Percentiles rank a stretch among this genome's conserved stretches.
phyloP scores from a whole-genome alignment of 805 yeast species.

The Naumovozyma dairenensis region DNA sequence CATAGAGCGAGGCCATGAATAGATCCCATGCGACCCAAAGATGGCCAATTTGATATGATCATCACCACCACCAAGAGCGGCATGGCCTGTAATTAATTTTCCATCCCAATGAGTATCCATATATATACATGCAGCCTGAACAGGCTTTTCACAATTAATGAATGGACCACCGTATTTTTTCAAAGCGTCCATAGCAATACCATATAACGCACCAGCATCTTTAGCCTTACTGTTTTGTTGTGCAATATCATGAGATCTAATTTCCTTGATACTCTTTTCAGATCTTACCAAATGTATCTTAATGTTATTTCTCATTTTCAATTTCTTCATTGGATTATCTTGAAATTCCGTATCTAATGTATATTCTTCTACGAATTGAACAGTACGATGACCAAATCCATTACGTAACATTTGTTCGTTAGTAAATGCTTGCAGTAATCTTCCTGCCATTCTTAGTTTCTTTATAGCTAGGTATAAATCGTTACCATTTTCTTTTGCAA shows the following conservation, averaged over 20 bases:
- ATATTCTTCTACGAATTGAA: slow-evolving; percentile 63
- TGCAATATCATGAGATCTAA: slow-evolving; percentile 70
- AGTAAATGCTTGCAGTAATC: slow-evolving; percentile 86
- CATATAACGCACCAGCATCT: slow-evolving; percentile 66
- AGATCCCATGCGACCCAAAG: slow-evolving; percentile 87
- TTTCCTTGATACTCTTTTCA: slow-evolving; percentile 55
- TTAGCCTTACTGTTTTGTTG: slow-evolving; percentile 75
- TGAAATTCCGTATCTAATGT: slow-evolving; percentile 42
- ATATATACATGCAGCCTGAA: slow-evolving; percentile 76
- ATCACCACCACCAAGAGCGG: slow-evolving; percentile 88
- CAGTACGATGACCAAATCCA: slow-evolving; percentile 71
- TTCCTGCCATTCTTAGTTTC: slow-evolving; percentile 71
- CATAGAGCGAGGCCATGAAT: slow-evolving; percentile 83
- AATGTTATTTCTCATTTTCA: slow-evolving; percentile 43
- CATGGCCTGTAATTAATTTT: slow-evolving; percentile 62
- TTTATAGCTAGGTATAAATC: slow-evolving; percentile 58
- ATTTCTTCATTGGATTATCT: neutral
- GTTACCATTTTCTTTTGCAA: slow-evolving; percentile 45
- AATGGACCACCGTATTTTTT: slow-evolving; percentile 47
- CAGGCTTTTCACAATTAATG: slow-evolving; percentile 36
- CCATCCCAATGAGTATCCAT: slow-evolving; percentile 81
- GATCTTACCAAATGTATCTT: slow-evolving; percentile 71
- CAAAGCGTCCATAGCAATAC: slow-evolving; percentile 71
- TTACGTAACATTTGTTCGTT: slow-evolving; percentile 76
- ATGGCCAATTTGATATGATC: slow-evolving; percentile 68